Evolutionary conservation across 2,329 filamentous ascomycete genomes (phyloP).

Genomic region (Colletotrichum incanum): DNA sequence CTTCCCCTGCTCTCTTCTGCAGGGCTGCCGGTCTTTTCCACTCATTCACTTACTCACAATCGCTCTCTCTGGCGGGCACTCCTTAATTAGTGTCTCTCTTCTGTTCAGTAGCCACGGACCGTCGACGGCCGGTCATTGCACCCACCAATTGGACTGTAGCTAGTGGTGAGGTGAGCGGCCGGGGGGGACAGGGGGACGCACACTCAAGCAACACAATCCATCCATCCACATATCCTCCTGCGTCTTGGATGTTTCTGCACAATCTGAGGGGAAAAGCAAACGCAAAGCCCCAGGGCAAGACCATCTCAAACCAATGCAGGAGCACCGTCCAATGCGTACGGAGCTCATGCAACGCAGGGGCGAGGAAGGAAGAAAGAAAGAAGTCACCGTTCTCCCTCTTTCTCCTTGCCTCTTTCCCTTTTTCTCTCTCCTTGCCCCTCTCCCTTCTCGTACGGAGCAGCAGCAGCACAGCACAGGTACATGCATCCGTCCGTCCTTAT

Average conservation of each 20-base stretch:
- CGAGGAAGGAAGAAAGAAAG: neutral
- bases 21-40: neutral
- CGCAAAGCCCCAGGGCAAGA: neutral
- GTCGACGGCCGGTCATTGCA: too few species aligned
- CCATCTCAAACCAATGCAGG: neutral
- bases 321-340: neutral
- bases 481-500: neutral
- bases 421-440: neutral
- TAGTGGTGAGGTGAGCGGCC: too few species aligned
- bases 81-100: neutral
- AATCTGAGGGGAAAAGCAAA: conserved; percentile 18
- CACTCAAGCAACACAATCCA: neutral
- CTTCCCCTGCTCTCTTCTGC: neutral
- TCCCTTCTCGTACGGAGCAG: neutral
- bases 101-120: too few species aligned
- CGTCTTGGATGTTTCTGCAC: neutral
- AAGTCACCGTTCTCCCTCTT: neutral
- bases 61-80: neutral
- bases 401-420: neutral
- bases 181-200: neutral
- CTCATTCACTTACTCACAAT: too few species aligned
- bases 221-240: neutral
- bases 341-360: neutral
- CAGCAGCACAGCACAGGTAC: neutral
- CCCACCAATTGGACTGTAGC: too few species aligned